Conservation (phyloP, 106 monocot genomes). For the Cymbidium sinense region DNA sequence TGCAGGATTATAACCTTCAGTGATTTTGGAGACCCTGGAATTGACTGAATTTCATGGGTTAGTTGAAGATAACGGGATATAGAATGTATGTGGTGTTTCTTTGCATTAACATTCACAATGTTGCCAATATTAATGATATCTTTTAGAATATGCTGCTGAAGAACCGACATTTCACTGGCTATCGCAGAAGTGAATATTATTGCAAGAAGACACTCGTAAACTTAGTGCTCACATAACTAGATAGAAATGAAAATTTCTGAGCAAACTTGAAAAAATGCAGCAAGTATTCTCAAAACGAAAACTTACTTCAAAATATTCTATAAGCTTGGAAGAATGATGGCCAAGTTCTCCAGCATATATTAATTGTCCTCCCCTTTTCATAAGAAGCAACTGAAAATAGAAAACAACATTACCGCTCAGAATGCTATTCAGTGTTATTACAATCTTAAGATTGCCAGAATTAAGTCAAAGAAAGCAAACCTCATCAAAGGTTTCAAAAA, state of each 20-base stretch:
- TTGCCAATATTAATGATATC: not conserved
- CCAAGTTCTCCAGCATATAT: slow-evolving; percentile 87
- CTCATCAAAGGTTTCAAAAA: slow-evolving; percentile 99
- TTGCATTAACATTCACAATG: not conserved
- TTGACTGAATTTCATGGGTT: slow-evolving; percentile 33
- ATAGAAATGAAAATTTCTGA: not conserved
- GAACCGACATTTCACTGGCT: not conserved
- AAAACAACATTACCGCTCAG: not conserved
- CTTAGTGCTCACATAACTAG: not conserved
- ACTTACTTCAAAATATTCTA: slow-evolving; percentile 90
- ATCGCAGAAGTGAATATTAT: not conserved
- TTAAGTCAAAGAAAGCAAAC: slow-evolving; percentile 17
- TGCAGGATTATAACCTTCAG: slow-evolving; percentile 76
- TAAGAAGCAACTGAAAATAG: slow-evolving; percentile 53
- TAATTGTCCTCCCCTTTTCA: slow-evolving; percentile 81
- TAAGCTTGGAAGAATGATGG: slow-evolving; percentile 46
- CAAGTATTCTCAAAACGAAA: not conserved
- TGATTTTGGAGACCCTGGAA: slow-evolving; percentile 70
- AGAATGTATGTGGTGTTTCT: not conserved
- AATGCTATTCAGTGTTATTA: not conserved
- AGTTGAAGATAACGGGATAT: not conserved
- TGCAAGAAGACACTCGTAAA: not conserved
- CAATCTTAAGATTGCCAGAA: not conserved
- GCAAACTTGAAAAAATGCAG: not conserved
- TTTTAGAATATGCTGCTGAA: not conserved